phyloP scores from a whole-genome alignment of 331 rosid species.

The Pyrus hybrid region DNA sequence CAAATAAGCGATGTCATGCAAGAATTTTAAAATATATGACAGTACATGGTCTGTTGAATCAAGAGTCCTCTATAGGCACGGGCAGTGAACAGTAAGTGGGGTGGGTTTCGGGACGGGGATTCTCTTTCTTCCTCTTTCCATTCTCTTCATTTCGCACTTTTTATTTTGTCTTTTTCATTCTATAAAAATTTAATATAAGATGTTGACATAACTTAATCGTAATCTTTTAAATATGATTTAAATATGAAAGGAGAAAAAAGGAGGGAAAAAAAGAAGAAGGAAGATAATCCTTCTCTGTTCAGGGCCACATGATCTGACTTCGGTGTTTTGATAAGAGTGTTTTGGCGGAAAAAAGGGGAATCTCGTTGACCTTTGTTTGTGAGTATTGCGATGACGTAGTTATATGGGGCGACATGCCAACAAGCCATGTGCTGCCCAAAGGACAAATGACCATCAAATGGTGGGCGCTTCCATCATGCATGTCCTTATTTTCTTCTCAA shows the following conservation, averaged over 20 bases:
- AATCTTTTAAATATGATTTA: too few species aligned
- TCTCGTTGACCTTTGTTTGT: constrained; percentile 27
- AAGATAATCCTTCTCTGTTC: too few species aligned
- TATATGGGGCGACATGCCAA: background rate
- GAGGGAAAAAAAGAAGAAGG: too few species aligned
- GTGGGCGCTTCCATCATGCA: background rate
- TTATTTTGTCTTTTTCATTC: too few species aligned
- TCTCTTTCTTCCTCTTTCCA: too few species aligned
- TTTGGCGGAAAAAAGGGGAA: constrained; percentile 17
- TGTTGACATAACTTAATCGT: too few species aligned
- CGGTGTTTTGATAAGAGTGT: constrained; percentile 35
- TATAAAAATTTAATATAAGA: too few species aligned
- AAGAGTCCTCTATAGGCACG: background rate
- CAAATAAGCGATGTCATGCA: background rate
- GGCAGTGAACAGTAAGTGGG: background rate
- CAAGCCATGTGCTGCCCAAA: constrained; percentile 39
- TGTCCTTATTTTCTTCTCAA: constrained; percentile 1
- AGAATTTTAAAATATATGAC: background rate
- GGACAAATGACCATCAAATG: constrained; percentile 13
- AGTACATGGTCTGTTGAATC: background rate
- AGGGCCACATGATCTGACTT: constrained; percentile 2
- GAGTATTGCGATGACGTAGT: background rate
- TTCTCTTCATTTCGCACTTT: too few species aligned
- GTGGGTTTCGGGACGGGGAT: too few species aligned
- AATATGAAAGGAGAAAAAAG: too few species aligned